Conservation (phyloP, 2,329 filamentous ascomycete species). For the Colletotrichum caudatum region DNA sequence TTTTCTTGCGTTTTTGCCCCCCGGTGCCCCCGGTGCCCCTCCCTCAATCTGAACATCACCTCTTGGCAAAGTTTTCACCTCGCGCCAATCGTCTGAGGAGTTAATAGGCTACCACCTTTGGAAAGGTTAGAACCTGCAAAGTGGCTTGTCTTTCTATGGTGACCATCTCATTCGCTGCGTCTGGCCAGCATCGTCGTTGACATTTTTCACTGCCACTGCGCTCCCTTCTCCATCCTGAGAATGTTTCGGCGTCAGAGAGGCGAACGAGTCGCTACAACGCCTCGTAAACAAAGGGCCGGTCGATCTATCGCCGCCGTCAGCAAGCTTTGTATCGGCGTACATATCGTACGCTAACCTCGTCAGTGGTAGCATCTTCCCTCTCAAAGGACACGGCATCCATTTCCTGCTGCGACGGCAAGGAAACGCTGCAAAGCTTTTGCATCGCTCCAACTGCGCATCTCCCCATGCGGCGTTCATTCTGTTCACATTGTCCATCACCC, state of each 20-base stretch:
- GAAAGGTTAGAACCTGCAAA: background rate
- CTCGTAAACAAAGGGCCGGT: background rate
- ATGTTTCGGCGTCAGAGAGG: background rate
- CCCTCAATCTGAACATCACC: slow-evolving; percentile 31
- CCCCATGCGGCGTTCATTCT: background rate
- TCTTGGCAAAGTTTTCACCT: slow-evolving; percentile 27
- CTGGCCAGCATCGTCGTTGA: background rate
- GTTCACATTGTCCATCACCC: background rate
- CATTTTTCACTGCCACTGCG: background rate
- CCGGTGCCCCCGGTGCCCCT: background rate
- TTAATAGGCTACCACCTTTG: background rate
- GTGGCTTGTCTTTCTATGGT: background rate
- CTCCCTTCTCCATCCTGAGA: background rate
- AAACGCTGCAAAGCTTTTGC: background rate
- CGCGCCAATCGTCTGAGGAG: slow-evolving; percentile 4
- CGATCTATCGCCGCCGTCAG: slow-evolving; percentile 10
- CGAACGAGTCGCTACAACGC: background rate
- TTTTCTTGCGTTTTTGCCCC: background rate
- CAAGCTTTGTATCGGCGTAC: background rate
- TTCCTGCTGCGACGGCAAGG: background rate
- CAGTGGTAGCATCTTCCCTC: background rate
- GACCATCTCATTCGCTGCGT: background rate
- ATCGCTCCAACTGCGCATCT: background rate
- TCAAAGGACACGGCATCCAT: background rate
- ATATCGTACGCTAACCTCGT: background rate